phyloP scores from a whole-genome alignment of 2,329 filamentous ascomycete genomes.

The Colletotrichum siamense region DNA sequence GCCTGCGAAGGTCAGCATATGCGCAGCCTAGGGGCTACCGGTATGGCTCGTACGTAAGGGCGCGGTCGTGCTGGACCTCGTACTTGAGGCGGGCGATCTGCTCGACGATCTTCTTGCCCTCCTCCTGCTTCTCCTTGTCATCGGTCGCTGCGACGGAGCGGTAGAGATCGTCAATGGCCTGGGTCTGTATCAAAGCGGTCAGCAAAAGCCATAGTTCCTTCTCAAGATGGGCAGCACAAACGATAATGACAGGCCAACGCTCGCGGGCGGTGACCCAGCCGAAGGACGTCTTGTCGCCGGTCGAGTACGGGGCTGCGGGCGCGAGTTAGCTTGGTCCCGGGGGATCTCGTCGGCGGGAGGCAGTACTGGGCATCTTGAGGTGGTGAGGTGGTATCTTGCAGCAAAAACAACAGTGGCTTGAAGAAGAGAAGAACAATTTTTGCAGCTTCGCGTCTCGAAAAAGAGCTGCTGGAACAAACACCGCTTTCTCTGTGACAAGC shows the following conservation, averaged over 20 bases:
- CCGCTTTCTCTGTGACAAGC: conserved; percentile 10
- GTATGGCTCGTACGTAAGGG: conserved; percentile 69
- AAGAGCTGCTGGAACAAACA: background rate
- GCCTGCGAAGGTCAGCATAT: conserved; percentile 49
- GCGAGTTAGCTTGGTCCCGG: conserved; percentile 1
- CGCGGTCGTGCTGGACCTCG: conserved; percentile 88
- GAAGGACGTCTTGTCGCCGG: conserved; percentile 84
- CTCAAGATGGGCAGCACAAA: conserved; percentile 43
- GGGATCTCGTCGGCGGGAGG: background rate
- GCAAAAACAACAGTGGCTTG: background rate
- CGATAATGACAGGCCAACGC: conserved; percentile 93
- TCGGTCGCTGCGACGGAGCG: conserved; percentile 66
- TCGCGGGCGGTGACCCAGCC: conserved; percentile 84
- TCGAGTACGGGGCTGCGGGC: conserved; percentile 74
- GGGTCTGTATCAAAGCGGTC: conserved; percentile 64
- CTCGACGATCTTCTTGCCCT: conserved; percentile 87
- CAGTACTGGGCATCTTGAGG: conserved; percentile 14
- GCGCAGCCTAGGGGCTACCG: background rate
- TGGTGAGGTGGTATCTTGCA: background rate
- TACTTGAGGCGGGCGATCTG: conserved; percentile 87
- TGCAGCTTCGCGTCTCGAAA: background rate
- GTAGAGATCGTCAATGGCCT: conserved; percentile 94
- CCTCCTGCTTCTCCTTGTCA: conserved; percentile 69
- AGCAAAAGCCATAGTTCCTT: conserved; percentile 9
- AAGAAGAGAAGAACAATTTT: background rate